Conservation (phyloP, 2,329 filamentous ascomycete genomes). For the Magnaporthales sp. region DNA sequence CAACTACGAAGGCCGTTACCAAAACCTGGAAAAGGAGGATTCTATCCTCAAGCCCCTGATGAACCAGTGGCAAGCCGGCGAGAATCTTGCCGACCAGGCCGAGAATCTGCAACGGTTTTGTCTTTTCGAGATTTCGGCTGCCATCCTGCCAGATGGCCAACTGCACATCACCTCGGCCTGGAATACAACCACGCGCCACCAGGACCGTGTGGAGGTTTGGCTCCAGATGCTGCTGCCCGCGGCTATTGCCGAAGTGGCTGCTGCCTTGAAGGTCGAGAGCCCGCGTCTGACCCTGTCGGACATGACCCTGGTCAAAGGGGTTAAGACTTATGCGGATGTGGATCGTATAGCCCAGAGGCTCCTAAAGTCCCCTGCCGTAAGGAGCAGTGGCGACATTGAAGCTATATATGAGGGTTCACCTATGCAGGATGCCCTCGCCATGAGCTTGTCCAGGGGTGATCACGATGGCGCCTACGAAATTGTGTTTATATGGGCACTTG, state of each 20-base stretch:
- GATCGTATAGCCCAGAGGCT: no score
- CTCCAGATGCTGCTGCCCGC: background rate
- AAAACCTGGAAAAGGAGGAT: background rate
- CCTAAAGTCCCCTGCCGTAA: no score
- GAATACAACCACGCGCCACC: no score
- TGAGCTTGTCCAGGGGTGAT: background rate
- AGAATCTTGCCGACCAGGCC: background rate
- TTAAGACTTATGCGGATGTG: background rate
- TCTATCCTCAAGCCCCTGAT: no score
- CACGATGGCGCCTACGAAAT: slow-evolving; percentile 9
- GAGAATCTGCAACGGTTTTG: background rate
- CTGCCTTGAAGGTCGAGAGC: no score
- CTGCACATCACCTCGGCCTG: no score
- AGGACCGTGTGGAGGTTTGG: background rate
- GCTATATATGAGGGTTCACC: slow-evolving; percentile 30
- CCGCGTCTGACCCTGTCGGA: background rate
- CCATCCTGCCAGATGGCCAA: background rate
- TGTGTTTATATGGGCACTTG: slow-evolving; percentile 7
- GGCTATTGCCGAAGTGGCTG: no score
- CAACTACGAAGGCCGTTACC: background rate
- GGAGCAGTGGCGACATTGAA: slow-evolving; percentile 19
- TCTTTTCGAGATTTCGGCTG: background rate
- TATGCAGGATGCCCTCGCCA: slow-evolving; percentile 18
- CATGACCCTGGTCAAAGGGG: background rate
- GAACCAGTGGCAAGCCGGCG: no score